phyloP scores from a whole-genome alignment of 257 asterid species.

The Jacaranda copaia region DNA sequence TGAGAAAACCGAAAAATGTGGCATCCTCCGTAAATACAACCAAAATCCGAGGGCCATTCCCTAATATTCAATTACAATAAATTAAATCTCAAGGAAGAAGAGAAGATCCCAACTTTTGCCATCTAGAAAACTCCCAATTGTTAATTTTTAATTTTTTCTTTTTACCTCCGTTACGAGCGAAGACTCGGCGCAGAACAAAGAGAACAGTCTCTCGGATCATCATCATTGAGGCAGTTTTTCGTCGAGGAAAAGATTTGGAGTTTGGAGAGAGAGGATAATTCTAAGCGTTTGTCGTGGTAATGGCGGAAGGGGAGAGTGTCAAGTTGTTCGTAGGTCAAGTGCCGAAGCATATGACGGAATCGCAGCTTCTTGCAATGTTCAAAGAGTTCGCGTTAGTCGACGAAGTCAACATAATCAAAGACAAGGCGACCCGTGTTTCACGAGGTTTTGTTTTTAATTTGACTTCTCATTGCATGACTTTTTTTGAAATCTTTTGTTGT shows the following conservation, averaged over 20 bases:
- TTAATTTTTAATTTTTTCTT: background rate
- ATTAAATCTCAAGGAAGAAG: constrained; percentile 44
- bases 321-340: constrained; percentile 95
- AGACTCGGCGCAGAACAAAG: constrained; percentile 55
- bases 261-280: constrained; percentile 32
- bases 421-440: constrained; percentile 87
- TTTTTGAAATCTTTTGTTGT: constrained; percentile 5
- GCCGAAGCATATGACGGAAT: constrained; percentile 86
- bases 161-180: constrained; percentile 45
- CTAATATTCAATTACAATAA: constrained; percentile 33
- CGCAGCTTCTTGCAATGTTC: constrained; percentile 75
- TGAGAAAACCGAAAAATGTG: constrained; percentile 41
- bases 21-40: constrained; percentile 47
- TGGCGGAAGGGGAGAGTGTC: constrained; percentile 92
- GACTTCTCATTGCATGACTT: constrained; percentile 45
- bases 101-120: constrained; percentile 62
- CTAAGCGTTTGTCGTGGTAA: constrained; percentile 40
- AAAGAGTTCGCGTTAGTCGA: constrained; percentile 76
- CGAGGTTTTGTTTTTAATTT: constrained; percentile 64
- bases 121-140: constrained; percentile 46
- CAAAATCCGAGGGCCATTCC: constrained; percentile 34
- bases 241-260: constrained; percentile 14
- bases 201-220: constrained; percentile 44
- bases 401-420: constrained; percentile 91
- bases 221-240: constrained; percentile 35